phyloP scores from a whole-genome alignment of 257 asterid genomes.

The Penstemon davidsonii region DNA sequence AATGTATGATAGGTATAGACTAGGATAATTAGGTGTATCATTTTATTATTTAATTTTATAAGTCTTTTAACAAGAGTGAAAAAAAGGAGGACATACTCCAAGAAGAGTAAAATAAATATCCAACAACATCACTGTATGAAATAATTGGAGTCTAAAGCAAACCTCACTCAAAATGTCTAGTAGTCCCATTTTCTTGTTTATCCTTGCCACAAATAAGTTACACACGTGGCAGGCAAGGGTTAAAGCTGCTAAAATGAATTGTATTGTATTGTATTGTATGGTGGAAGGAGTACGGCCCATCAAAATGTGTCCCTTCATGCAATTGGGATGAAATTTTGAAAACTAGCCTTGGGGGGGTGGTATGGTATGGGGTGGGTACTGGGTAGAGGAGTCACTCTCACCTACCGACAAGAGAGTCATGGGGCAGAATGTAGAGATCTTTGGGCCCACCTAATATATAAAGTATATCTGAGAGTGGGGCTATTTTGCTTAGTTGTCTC shows the following conservation, averaged over 20 bases:
- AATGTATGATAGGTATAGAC: no score
- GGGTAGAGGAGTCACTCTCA: constrained; percentile 42
- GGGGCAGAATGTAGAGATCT: constrained; percentile 42
- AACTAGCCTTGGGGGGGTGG: neutral
- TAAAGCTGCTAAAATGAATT: neutral
- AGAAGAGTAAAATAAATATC: no score
- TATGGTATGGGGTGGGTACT: constrained; percentile 15
- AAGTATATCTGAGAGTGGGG: constrained; percentile 27
- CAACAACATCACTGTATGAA: no score
- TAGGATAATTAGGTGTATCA: no score
- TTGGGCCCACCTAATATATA: constrained; percentile 31
- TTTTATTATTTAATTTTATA: no score
- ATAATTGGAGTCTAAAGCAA: neutral
- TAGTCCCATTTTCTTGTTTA: neutral
- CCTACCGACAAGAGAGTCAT: constrained; percentile 52
- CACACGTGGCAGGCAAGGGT: constrained; percentile 45
- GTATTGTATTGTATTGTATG: neutral
- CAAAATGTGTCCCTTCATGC: constrained; percentile 16
- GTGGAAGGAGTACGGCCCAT: constrained; percentile 23
- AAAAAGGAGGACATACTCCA: no score
- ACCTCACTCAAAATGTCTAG: no score
- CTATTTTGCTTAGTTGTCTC: constrained; percentile 30
- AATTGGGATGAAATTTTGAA: neutral
- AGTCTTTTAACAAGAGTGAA: no score
- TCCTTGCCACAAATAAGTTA: neutral